Evolutionary conservation across 768 basidiomycete species (phyloP).

Genomic region (Lentinus brumalis): DNA sequence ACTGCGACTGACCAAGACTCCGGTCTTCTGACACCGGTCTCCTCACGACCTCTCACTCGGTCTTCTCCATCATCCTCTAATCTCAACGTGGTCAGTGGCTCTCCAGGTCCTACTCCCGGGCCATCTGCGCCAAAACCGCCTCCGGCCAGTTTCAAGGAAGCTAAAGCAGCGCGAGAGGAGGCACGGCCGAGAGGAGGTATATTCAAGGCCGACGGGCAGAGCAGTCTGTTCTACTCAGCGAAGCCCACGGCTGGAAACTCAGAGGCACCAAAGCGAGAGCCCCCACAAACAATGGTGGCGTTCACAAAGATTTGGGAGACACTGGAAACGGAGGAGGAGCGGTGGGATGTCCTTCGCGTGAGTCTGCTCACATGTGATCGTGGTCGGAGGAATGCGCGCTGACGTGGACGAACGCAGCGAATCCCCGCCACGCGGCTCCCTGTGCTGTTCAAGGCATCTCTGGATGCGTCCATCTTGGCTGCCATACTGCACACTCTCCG

Average conservation of each 20-base stretch:
- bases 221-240: conserved; percentile 49
- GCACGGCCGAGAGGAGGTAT: conserved; percentile 68
- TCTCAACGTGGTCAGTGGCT: neutral
- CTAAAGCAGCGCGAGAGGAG: conserved; percentile 57
- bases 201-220: conserved; percentile 64
- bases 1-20: conserved; percentile 5
- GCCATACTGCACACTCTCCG: conserved; percentile 58
- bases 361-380: conserved; percentile 25
- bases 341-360: conserved; percentile 64
- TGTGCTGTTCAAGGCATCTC: conserved; percentile 63
- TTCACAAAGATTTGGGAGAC: conserved; percentile 64
- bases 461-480: conserved; percentile 65
- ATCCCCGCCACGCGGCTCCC: conserved; percentile 60
- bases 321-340: conserved; percentile 40
- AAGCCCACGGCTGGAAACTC: conserved; percentile 3
- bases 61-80: neutral
- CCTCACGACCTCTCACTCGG: conserved; percentile 35
- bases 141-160: conserved; percentile 53
- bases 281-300: conserved; percentile 55
- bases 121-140: conserved; percentile 20
- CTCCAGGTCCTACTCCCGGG: conserved; percentile 3
- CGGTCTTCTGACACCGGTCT: conserved; percentile 41
- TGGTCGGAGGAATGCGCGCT: neutral
- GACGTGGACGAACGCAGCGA: conserved; percentile 39
- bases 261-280: conserved; percentile 23